Percentiles rank a stretch among this genome's conserved stretches.
phyloP scores from a whole-genome alignment of 495 filamentous ascomycete species.

The Penicillium nucicola region DNA sequence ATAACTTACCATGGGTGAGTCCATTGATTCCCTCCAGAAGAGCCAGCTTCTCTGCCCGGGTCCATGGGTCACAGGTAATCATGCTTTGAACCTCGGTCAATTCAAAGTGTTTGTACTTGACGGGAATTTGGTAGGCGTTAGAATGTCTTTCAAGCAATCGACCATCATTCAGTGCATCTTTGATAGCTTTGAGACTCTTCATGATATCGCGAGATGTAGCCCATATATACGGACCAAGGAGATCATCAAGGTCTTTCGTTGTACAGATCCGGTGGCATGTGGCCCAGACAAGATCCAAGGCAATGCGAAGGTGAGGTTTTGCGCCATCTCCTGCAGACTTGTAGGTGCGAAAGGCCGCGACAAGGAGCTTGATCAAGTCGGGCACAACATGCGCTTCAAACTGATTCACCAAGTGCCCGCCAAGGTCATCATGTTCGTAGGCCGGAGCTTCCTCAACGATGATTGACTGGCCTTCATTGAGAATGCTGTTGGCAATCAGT shows the following conservation, averaged over 20 bases:
- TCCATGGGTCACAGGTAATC: constrained; percentile 1
- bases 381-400: constrained; percentile 25
- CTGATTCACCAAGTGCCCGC: constrained; percentile 10
- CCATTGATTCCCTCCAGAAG: constrained; percentile 1
- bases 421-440: neutral
- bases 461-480: constrained; percentile 1
- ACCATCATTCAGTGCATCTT: constrained; percentile 2
- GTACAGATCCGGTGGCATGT: constrained; percentile 10
- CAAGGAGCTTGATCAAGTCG: constrained; percentile 14
- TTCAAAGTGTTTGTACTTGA: neutral
- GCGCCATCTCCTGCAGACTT: neutral
- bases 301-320: constrained; percentile 4
- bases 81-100: neutral
- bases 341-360: constrained; percentile 22
- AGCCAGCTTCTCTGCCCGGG: neutral
- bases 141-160: neutral
- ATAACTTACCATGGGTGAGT: neutral
- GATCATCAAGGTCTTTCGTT: neutral
- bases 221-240: neutral
- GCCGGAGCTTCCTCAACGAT: constrained; percentile 1
- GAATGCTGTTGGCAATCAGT: constrained; percentile 2
- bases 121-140: neutral
- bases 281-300: constrained; percentile 12
- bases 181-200: neutral
- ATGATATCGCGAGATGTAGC: neutral